These are phyloP conservation scores for Aspergillus biplanus DNA, from an alignment of 495 filamentous ascomycete species.

Conservation along the genomic window DNA sequence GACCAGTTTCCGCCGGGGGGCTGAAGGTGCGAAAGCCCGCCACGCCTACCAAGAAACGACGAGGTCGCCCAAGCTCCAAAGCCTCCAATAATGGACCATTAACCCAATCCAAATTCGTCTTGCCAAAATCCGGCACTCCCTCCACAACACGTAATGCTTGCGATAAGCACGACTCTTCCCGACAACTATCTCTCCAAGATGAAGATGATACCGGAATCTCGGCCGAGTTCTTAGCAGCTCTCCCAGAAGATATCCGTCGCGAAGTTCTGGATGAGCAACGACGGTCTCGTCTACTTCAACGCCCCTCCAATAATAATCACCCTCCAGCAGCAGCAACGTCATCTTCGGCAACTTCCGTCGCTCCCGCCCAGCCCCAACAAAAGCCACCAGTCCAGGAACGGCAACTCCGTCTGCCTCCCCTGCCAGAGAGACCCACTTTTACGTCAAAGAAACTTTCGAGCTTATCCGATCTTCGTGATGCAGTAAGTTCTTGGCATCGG, in stretches of 20 bases:
- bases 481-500: constrained; percentile 67
- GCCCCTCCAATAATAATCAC: constrained; percentile 36
- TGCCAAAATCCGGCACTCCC: constrained; percentile 31
- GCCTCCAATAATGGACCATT: constrained; percentile 48
- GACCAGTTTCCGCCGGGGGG: constrained; percentile 42
- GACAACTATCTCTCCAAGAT: constrained; percentile 1
- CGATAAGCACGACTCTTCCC: background rate
- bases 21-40: constrained; percentile 50
- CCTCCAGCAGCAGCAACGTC: constrained; percentile 3
- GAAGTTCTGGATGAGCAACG: constrained; percentile 78
- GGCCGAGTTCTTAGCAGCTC: constrained; percentile 73
- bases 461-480: constrained; percentile 60
- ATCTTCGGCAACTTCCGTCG: background rate
- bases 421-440: constrained; percentile 62
- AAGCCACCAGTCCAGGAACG: constrained; percentile 37
- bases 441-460: constrained; percentile 61
- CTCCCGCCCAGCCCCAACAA: background rate
- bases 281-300: constrained; percentile 55
- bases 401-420: constrained; percentile 52
- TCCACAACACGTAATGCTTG: background rate
- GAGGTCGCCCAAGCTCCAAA: constrained; percentile 48
- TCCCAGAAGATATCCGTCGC: constrained; percentile 77
- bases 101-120: constrained; percentile 68
- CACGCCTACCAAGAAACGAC: constrained; percentile 63
- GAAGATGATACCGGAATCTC: constrained; percentile 47